Base-by-base conservation (phyloP, 164 flowering plant genomes). In the Magnolia changhungtana region DNA sequence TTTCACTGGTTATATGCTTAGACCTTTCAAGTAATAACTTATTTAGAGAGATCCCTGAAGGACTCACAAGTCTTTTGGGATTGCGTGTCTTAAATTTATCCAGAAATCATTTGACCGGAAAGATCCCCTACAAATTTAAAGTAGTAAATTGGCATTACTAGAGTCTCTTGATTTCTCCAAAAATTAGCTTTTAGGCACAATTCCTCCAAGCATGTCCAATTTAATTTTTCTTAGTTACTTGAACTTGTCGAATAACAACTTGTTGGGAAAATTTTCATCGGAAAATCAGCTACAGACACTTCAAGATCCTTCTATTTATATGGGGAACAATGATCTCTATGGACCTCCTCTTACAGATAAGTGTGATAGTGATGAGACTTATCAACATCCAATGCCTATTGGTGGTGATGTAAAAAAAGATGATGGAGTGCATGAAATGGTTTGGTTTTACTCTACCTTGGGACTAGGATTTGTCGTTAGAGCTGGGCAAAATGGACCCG, bases 381-480 rank as follows among this genome's bases (percentile, higher is more conserved):
- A 2, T 45, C 45, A 37, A 37, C 0, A 5, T 37, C 27, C 27
- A 24, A 24, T 24, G 27, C 27, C 1, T 24, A 1, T 24, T 24
- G 1, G 3, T 20, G 50, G 52, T 2, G 58, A 14, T 4, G 67
- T 8, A 1, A 23, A 59, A 20, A 52, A 55, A 8, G 19, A 16
- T 7, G 61, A 16, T 7, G 61, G 61, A 55, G 61, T 21, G 50
- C 14, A 52, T 13, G 21, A 21, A 0, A 50, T 63, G 16, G 14
- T 16, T 3, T n/a, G 61, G 14, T 27, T 77, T 51, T 77, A 27
- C 64, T 21, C 11, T 68, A 13, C 74, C 27, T 27, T 77, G 61
- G 64, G 0, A 13, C 49, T n/a, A 3, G 80, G 73, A 7, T 74
- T 69, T 78, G 74, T n/a, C n/a, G n/a, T n/a, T n/a, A n/a, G n/a